These are phyloP conservation scores for Kodamaea anthophila DNA, from an alignment of 1,139 yeast species.

Conservation along the genomic window DNA sequence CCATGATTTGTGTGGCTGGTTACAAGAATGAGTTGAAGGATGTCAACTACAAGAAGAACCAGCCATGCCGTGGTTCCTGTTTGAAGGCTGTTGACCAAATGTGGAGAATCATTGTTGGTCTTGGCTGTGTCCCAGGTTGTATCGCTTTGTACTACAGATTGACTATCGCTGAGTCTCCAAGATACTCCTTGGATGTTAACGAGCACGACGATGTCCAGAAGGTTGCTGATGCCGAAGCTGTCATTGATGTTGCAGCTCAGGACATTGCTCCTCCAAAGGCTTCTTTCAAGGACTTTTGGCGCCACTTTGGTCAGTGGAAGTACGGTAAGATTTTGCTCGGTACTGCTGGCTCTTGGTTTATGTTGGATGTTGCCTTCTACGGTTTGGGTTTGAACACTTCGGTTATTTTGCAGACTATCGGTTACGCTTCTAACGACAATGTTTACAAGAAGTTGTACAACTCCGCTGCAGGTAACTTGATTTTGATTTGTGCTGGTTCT, in stretches of 20 bases:
- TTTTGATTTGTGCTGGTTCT: slow-evolving; percentile 85
- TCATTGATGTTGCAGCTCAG: slow-evolving; percentile 41
- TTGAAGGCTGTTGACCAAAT: slow-evolving; percentile 77
- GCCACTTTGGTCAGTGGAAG: slow-evolving; percentile 83
- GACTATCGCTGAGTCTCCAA: slow-evolving; percentile 91
- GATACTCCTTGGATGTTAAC: slow-evolving; percentile 73
- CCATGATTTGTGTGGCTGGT: slow-evolving; percentile 64
- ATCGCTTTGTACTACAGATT: slow-evolving; percentile 82
- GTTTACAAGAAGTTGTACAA: slow-evolving; percentile 63
- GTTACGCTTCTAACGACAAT: slow-evolving; percentile 52
- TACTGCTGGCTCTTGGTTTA: slow-evolving; percentile 96
- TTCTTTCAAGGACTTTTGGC: slow-evolving; percentile 52
- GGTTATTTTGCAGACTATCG: slow-evolving; percentile 76
- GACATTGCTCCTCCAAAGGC: slow-evolving; percentile 52
- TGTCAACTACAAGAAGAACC: slow-evolving; percentile 44
- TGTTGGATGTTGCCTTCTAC: slow-evolving; percentile 92
- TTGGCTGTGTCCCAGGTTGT: slow-evolving; percentile 84
- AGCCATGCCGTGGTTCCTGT: slow-evolving; percentile 55
- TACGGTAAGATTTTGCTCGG: slow-evolving; percentile 81
- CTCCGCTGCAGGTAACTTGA: slow-evolving; percentile 82
- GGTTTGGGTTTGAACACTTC: slow-evolving; percentile 82
- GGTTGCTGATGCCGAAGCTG: slow-evolving; percentile 54
- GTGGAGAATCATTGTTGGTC: slow-evolving; percentile 88
- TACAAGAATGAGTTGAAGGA: slow-evolving; percentile 53
- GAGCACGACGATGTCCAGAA: slow-evolving; percentile 51